These are phyloP conservation scores for Rutstroemia sp. DNA, from an alignment of 2,329 filamentous ascomycete genomes.

Conservation along the genomic window DNA sequence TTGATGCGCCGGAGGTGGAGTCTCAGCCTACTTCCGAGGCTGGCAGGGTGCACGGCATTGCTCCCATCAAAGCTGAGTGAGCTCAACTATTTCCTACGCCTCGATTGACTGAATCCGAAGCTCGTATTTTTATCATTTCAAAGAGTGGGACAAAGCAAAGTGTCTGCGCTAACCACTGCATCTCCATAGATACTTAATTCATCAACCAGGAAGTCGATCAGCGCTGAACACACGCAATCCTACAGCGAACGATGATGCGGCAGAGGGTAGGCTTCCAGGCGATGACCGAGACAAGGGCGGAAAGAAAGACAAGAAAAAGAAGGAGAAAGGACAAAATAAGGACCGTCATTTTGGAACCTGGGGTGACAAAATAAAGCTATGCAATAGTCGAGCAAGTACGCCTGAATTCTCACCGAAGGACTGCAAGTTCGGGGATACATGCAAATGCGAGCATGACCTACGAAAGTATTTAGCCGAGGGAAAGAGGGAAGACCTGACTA, in stretches of 20 bases:
- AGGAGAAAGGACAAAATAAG: conserved; percentile 72
- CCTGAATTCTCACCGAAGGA: conserved; percentile 71
- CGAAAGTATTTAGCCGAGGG: conserved; percentile 78
- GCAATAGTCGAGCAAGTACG: conserved; percentile 61
- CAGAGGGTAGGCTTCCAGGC: conserved; percentile 39
- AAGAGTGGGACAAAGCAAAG: too few relatives aligned
- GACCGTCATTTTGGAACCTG: conserved; percentile 74
- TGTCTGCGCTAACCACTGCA: background rate
- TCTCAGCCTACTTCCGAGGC: conserved; percentile 8
- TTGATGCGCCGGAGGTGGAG: conserved; percentile 29
- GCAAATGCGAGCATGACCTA: conserved; percentile 76
- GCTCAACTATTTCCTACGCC: conserved; percentile 7
- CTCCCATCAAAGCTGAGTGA: conserved; percentile 28
- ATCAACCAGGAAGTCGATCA: conserved; percentile 14
- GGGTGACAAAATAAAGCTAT: conserved; percentile 69
- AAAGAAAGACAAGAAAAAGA: conserved; percentile 48
- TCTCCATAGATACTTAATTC: conserved; percentile 24
- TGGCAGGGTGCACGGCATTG: conserved; percentile 27
- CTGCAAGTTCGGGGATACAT: conserved; percentile 74
- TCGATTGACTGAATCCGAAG: background rate
- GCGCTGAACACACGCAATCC: conserved; percentile 30
- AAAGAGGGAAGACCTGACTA: conserved; percentile 71
- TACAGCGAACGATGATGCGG: conserved; percentile 41
- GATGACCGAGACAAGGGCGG: conserved; percentile 33
- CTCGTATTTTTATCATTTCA: too few relatives aligned